Base-by-base conservation (phyloP, 306 rosid species). In the Malus sieversii region DNA sequence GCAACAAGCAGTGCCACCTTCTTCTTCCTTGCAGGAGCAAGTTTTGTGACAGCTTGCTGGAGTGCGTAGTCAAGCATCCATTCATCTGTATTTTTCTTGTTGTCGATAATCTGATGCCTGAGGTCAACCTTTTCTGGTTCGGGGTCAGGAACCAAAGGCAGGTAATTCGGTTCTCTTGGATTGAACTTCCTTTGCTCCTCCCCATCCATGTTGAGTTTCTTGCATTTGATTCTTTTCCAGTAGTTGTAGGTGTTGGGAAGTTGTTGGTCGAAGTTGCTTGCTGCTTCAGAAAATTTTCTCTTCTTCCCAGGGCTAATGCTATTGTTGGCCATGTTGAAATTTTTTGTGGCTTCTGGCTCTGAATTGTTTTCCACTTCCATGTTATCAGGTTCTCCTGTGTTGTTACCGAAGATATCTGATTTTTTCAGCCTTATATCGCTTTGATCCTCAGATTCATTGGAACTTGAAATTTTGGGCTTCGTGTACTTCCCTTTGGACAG, bases 21-120 rank as follows among this genome's bases (percentile, higher is more conserved):
- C 91, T 83, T 95, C 91, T 95, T 95, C 87, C 90, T 88, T 30
- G 97, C 97, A 0, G 97, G 99, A 57, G 87, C 98, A 8, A 95
- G 99, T 75, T 90, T 89, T 18, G 88, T 86, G 55, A 95, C 97
- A 1, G 82, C 84, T 72, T 80, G 86, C 32, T 89, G 90, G 10
- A 95, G 92, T 57, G 92, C 97, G 61, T 78, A 81, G 82, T 95
- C 99, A 65, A 92, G 72, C 99, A 95, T 95, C 99, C 99, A 95
- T 45, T 95, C 93, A 76, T 92, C 96, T 29, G 97, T 72, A 78
- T 88, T 90, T 22, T 22, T 95, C 72, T 91, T 85, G 70, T 89
- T 92, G 74, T 95, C 99, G 81, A 86, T 74, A 85, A 79, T 81
- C 80, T 90, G 99, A 78, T 92, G 98, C 89, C 80, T 95, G 83